These are phyloP conservation scores for Penicillium ochrochloron DNA, from an alignment of 495 filamentous ascomycete genomes.

Conservation along the genomic window DNA sequence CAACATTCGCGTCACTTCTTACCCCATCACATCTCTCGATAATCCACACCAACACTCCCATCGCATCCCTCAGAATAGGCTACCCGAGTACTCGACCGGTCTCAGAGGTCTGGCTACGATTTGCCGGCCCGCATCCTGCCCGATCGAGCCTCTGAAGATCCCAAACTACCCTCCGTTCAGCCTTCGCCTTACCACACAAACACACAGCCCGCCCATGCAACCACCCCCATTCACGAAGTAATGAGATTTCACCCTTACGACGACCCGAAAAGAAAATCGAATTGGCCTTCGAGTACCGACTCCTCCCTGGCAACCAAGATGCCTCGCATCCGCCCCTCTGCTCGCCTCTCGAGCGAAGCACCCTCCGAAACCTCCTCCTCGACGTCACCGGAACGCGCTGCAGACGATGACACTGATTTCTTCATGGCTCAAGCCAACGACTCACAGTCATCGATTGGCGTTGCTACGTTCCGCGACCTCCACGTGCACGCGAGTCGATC, in stretches of 20 bases:
- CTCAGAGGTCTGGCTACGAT: neutral
- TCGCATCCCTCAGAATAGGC: neutral
- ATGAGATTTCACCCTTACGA: constrained; percentile 33
- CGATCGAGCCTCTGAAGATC: constrained; percentile 9
- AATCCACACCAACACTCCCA: neutral
- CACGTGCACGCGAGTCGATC: constrained; percentile 60
- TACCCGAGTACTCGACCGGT: neutral
- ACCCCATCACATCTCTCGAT: constrained; percentile 2
- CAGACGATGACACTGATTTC: constrained; percentile 93
- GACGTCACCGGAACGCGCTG: constrained; percentile 79
- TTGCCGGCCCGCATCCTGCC: neutral
- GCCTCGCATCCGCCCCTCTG: constrained; percentile 44
- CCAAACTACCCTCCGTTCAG: constrained; percentile 7
- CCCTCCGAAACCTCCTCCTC: constrained; percentile 71
- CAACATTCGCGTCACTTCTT: constrained; percentile 6
- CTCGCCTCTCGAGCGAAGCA: constrained; percentile 52
- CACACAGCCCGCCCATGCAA: constrained; percentile 24
- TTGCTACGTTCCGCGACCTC: constrained; percentile 76
- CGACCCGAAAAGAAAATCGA: constrained; percentile 19
- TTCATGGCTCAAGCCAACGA: constrained; percentile 84
- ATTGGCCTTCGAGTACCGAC: constrained; percentile 15
- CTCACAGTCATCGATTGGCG: constrained; percentile 85
- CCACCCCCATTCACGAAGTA: constrained; percentile 20
- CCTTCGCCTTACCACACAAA: constrained; percentile 5
- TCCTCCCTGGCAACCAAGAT: constrained; percentile 30